Percentiles rank a stretch among this genome's conserved stretches.
phyloP scores from a whole-genome alignment of 2,329 filamentous ascomycete species.

The Aspergillus eucalypticola region DNA sequence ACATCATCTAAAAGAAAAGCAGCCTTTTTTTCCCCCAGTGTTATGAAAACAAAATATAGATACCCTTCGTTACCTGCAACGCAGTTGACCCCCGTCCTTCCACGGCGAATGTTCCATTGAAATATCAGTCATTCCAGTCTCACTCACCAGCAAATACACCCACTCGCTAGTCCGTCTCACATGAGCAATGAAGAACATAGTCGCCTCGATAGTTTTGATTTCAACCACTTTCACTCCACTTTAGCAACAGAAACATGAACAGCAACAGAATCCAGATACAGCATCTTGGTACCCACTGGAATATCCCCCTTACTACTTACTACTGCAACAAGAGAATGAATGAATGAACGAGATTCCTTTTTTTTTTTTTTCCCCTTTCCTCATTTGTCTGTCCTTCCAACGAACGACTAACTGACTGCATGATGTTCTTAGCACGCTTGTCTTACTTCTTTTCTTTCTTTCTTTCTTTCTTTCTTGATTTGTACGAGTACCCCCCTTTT shows the following conservation, averaged over 20 bases:
- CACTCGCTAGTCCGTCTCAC: too few species aligned
- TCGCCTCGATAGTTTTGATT: too few species aligned
- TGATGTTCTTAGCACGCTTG: slow-evolving; percentile 4
- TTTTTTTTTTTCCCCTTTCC: too few species aligned
- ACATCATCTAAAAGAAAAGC: slow-evolving; percentile 42
- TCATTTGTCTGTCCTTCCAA: not conserved
- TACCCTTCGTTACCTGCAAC: slow-evolving; percentile 1
- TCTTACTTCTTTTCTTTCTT: slow-evolving; percentile 5
- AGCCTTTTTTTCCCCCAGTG: slow-evolving; percentile 13
- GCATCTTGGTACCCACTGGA: too few species aligned
- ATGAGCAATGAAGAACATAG: too few species aligned
- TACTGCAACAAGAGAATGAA: not conserved
- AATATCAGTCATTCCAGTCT: not conserved
- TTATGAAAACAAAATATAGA: slow-evolving; percentile 20
- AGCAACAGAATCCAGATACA: too few species aligned
- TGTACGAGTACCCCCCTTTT: not conserved
- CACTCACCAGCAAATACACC: not conserved
- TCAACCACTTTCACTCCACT: too few species aligned
- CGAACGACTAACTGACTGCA: not conserved
- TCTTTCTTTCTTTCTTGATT: not conserved
- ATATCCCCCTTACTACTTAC: too few species aligned
- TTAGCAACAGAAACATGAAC: too few species aligned
- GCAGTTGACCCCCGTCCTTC: not conserved
- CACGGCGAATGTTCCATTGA: not conserved
- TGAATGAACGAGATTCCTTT: slow-evolving; percentile 3